Evolutionary conservation across 1,284 basidiomycete species (phyloP).

Genomic region (Hemileccinum hortonii): DNA sequence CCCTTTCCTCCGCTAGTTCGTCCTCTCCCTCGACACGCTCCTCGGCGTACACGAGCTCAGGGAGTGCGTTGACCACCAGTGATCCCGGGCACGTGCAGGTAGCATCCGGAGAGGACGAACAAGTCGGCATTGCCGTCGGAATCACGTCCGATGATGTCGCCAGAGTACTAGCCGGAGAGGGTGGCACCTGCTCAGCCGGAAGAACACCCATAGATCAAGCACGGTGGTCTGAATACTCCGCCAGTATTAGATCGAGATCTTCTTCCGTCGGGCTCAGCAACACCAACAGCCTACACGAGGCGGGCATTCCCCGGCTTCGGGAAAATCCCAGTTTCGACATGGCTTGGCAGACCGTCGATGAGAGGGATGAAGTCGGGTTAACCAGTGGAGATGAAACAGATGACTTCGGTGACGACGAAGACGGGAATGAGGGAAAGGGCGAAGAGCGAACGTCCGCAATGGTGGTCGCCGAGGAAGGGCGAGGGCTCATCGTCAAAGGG

Average conservation of each 20-base stretch:
- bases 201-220: constrained; percentile 51
- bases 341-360: constrained; percentile 70
- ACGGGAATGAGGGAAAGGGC: constrained; percentile 49
- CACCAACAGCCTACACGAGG: constrained; percentile 45
- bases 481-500: constrained; percentile 74
- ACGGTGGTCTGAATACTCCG: constrained; percentile 70
- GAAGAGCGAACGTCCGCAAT: constrained; percentile 73
- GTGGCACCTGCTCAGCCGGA: constrained; percentile 41
- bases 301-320: constrained; percentile 44
- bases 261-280: constrained; percentile 59
- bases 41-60: constrained; percentile 71
- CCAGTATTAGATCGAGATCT: constrained; percentile 61
- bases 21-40: constrained; percentile 71
- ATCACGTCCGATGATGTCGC: constrained; percentile 64
- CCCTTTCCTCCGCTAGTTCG: constrained; percentile 66
- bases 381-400: constrained; percentile 74
- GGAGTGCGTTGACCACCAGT: constrained; percentile 53
- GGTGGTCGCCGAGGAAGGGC: constrained; percentile 77
- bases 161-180: constrained; percentile 56
- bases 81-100: constrained; percentile 68
- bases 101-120: constrained; percentile 58
- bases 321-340: constrained; percentile 71
- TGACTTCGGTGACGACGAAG: constrained; percentile 60
- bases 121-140: constrained; percentile 49
- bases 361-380: constrained; percentile 66